These are phyloP conservation scores for Sporothrix protearum DNA, from an alignment of 2,329 filamentous ascomycete species.

Conservation along the genomic window DNA sequence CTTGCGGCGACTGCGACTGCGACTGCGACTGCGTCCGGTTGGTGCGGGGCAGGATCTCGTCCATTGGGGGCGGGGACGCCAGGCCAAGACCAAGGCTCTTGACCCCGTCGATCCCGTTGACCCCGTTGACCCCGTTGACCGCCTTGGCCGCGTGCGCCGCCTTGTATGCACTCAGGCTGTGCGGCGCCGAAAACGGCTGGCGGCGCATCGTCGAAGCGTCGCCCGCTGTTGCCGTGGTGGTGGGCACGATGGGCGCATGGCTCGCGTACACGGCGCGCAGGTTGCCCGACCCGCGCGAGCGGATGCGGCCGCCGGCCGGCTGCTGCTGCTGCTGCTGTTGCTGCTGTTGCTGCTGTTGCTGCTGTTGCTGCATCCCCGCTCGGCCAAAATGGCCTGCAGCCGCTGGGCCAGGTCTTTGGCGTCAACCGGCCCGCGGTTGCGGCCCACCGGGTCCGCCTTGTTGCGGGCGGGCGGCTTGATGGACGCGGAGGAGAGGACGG, in stretches of 20 bases:
- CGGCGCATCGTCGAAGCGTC: slow-evolving; percentile 1
- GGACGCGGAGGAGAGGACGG: background rate
- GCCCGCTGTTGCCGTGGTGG: background rate
- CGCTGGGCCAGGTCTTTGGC: slow-evolving; percentile 54
- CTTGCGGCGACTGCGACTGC: slow-evolving; percentile 10
- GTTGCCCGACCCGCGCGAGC: slow-evolving; percentile 12
- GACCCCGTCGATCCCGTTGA: no score
- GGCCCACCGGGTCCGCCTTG: background rate
- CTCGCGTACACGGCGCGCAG: slow-evolving; percentile 10
- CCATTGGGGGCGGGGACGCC: background rate
- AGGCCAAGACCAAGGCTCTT: background rate
- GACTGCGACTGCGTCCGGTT: slow-evolving; percentile 2
- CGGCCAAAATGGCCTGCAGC: slow-evolving; percentile 48
- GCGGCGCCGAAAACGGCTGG: slow-evolving; percentile 13
- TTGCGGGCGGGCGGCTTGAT: background rate
- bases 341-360: no score
- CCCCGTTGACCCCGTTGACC: no score
- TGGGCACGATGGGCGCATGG: background rate
- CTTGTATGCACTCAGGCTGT: background rate
- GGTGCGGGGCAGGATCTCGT: background rate
- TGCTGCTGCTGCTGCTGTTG: no score
- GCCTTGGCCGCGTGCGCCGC: background rate
- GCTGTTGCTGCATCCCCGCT: slow-evolving; percentile 41
- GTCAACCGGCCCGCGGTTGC: slow-evolving; percentile 40
- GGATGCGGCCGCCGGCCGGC: slow-evolving; percentile 6